Percentiles rank a stretch among this genome's conserved stretches.
These are phyloP conservation scores for Trichoderma citrinoviride DNA, from an alignment of 2,329 filamentous ascomycete species.

Conservation along the genomic window DNA sequence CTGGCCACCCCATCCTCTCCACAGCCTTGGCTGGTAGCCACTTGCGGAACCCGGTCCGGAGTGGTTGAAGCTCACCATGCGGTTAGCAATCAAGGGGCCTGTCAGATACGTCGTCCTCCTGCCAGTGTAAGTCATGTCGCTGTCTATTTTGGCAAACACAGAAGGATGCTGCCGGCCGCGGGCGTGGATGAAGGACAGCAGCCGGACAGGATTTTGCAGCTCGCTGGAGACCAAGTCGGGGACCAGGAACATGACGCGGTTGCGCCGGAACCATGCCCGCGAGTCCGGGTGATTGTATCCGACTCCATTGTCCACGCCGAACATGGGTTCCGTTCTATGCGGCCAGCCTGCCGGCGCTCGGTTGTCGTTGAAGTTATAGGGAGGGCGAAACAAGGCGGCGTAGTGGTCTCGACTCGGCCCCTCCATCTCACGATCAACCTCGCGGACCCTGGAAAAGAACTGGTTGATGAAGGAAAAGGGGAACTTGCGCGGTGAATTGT, in stretches of 20 bases:
- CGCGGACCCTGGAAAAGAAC: neutral
- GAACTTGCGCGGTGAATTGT: neutral
- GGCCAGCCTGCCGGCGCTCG: neutral
- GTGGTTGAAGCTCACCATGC: constrained; percentile 5
- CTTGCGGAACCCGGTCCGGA: neutral
- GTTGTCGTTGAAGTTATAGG: neutral
- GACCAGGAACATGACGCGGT: constrained; percentile 23
- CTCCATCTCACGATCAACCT: neutral
- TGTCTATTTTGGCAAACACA: constrained; percentile 23
- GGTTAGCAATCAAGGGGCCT: constrained; percentile 21
- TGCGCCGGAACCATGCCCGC: neutral
- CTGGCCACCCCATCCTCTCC: neutral
- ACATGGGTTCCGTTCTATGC: neutral
- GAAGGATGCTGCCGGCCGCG: constrained; percentile 23
- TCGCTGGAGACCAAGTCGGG: constrained; percentile 28
- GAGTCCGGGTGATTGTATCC: neutral
- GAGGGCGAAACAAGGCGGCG: neutral
- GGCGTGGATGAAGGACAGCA: constrained; percentile 27
- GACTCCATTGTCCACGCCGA: neutral
- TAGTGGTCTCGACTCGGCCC: neutral
- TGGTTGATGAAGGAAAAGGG: neutral
- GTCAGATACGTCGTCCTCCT: constrained; percentile 22
- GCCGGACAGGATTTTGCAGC: constrained; percentile 22
- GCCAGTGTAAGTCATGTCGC: constrained; percentile 26
- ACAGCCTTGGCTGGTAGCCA: neutral